A percentile compares a stretch with the other conserved stretches of the same genome.
These are phyloP conservation scores for Penicillium lagena DNA, from an alignment of 495 filamentous ascomycete genomes.

Conservation along the genomic window DNA sequence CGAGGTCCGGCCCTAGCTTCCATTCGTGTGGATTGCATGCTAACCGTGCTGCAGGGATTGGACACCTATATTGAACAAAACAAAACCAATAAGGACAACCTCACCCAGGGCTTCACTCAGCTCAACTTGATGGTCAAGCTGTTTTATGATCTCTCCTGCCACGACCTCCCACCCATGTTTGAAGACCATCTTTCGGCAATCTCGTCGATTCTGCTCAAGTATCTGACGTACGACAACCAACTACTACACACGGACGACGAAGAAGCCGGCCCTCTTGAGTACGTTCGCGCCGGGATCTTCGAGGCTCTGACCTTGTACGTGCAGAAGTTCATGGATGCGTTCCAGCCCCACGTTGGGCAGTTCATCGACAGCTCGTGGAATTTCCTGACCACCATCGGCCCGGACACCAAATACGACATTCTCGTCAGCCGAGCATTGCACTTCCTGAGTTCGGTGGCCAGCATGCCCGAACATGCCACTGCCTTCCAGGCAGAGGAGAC, in stretches of 20 bases:
- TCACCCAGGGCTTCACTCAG: constrained; percentile 72
- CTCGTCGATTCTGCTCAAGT: constrained; percentile 78
- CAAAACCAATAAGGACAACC: constrained; percentile 60
- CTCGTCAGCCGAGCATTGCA: constrained; percentile 91
- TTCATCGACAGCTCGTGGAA: constrained; percentile 89
- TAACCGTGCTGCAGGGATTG: constrained; percentile 48
- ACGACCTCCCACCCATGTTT: constrained; percentile 91
- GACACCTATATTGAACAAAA: constrained; percentile 73
- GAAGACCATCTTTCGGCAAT: constrained; percentile 76
- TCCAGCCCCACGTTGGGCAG: constrained; percentile 65
- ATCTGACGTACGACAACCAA: constrained; percentile 81
- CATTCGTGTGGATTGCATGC: background rate
- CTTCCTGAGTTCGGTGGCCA: constrained; percentile 85
- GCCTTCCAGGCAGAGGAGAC: constrained; percentile 76
- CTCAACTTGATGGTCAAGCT: constrained; percentile 84
- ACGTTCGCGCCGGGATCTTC: constrained; percentile 86
- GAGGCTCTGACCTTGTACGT: constrained; percentile 80
- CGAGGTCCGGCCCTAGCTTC: constrained; percentile 41
- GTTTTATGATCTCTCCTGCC: constrained; percentile 91
- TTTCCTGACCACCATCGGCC: constrained; percentile 76
- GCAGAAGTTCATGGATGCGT: constrained; percentile 91
- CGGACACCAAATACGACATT: constrained; percentile 88
- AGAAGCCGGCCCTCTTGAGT: constrained; percentile 77
- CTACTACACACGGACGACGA: constrained; percentile 78
- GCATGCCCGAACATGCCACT: constrained; percentile 66